Evolutionary conservation across 2,329 filamentous ascomycete genomes (phyloP), one percentile per base, ranked within the genome.

Genomic region (Balansia obtecta): DNA sequence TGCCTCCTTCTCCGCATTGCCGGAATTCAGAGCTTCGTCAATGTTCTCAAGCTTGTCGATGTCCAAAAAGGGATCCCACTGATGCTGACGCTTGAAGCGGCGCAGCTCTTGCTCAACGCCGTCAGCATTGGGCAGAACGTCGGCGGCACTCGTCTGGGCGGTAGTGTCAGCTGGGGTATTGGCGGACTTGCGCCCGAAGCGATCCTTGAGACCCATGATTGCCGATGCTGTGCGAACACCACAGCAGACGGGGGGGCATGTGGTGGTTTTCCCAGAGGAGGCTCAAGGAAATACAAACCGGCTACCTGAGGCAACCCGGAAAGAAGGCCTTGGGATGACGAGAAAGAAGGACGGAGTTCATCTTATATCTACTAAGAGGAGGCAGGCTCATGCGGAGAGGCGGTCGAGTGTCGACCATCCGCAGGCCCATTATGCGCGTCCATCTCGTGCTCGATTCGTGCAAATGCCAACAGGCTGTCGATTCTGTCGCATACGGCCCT

Each of bases 51-150:
- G 67, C 27, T 76, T 69, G 46, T 77, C 73, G 39, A 74, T 61
- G 2, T 74, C 73, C 51, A 82, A 58, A 53, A 80, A 80, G 43
- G 76, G 76, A 58, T 81, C 77, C 68, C 74, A 77, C 47, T 71
- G 68, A 56, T 79, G 76, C 53, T 74, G 69, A 48, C 70, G 65
- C 56, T 72, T 69, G 55, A 78, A 71, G 44, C 71, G 58, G 46
- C 66, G 65, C 46, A 71, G 58, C 51, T 65, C 61, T 30, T 50
- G 53, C 41, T 64, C 60, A 18, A 52, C 51, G 40, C 50, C 48
- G 22, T 51, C 55, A 16, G 51, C 44, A 11, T 49, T 50, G 27
- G 58, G 57, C 34, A 55, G 52, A 33, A 57, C 49, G 15, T 61
- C 55, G 40, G 50, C 46, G 49, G 56, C 54, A 2, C 55, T 53